Evolutionary conservation across 2,329 filamentous ascomycete genomes (phyloP).

Genomic region (Botrytis medusae): DNA sequence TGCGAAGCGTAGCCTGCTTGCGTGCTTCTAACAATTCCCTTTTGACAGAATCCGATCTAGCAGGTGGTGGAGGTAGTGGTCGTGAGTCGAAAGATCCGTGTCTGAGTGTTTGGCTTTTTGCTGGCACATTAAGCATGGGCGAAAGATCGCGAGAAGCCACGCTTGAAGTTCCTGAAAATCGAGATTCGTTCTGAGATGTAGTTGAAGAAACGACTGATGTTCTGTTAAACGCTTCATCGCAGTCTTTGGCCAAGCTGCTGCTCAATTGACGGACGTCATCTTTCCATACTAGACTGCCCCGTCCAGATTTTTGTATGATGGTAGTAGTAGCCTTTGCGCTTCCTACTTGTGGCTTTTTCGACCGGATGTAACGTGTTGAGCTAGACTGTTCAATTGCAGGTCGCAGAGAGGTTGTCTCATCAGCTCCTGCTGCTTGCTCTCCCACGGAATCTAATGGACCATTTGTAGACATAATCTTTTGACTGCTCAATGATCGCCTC

Average conservation of each 20-base stretch:
- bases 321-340: slow-evolving; percentile 21
- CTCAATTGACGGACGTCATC: slow-evolving; percentile 85
- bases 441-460: background rate
- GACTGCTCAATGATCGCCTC: slow-evolving; percentile 26
- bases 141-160: slow-evolving; percentile 14
- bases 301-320: slow-evolving; percentile 25
- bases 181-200: slow-evolving; percentile 10
- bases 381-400: slow-evolving; percentile 23
- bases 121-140: background rate
- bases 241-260: slow-evolving; percentile 81
- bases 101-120: slow-evolving; percentile 22
- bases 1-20: slow-evolving; percentile 36
- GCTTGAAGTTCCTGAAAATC: slow-evolving; percentile 15
- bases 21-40: slow-evolving; percentile 37
- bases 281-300: slow-evolving; percentile 48
- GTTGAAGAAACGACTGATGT: slow-evolving; percentile 45
- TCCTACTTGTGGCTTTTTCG: slow-evolving; percentile 31
- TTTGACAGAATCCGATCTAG: slow-evolving; percentile 36
- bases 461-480: slow-evolving; percentile 20
- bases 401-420: slow-evolving; percentile 28
- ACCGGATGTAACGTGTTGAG: slow-evolving; percentile 37
- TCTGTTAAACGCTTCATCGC: slow-evolving; percentile 88
- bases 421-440: slow-evolving; percentile 31
- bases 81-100: slow-evolving; percentile 31
- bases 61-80: slow-evolving; percentile 38